These are phyloP conservation scores for Medicago arabica DNA, from an alignment of 306 rosid species.

Conservation along the genomic window DNA sequence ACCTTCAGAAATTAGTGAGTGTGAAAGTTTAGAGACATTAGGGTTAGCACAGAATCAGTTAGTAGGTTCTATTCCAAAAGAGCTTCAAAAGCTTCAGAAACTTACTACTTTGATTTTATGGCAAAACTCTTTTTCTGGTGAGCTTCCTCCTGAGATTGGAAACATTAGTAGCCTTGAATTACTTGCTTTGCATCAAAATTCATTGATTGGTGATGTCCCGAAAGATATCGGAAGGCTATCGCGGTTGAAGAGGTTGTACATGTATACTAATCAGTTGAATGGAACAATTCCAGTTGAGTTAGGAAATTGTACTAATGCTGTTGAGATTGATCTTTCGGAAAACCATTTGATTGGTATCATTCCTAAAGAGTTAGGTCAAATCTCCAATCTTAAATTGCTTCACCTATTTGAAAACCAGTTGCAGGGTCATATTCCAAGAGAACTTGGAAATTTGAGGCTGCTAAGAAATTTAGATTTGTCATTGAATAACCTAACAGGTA, in stretches of 20 bases:
- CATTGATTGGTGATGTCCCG: slow-evolving; percentile 57
- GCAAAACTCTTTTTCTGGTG: slow-evolving; percentile 70
- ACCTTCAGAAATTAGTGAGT: slow-evolving; percentile 61
- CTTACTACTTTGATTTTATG: slow-evolving; percentile 69
- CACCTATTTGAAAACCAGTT: slow-evolving; percentile 75
- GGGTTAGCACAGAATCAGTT: slow-evolving; percentile 76
- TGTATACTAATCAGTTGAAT: slow-evolving; percentile 75
- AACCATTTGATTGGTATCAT: slow-evolving; percentile 64
- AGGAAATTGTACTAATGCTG: slow-evolving; percentile 69
- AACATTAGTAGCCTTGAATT: slow-evolving; percentile 61
- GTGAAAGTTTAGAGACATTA: slow-evolving; percentile 64
- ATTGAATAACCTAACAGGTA: slow-evolving; percentile 69
- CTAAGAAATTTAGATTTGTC: slow-evolving; percentile 64
- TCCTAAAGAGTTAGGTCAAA: slow-evolving; percentile 64
- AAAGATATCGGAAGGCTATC: slow-evolving; percentile 64
- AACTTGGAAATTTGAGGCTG: slow-evolving; percentile 60
- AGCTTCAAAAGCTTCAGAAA: slow-evolving; percentile 66
- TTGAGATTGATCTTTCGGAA: slow-evolving; percentile 77
- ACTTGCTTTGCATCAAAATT: slow-evolving; percentile 72
- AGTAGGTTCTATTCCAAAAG: slow-evolving; percentile 68
- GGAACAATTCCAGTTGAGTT: slow-evolving; percentile 71
- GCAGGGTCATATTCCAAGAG: slow-evolving; percentile 65
- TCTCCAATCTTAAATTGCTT: slow-evolving; percentile 64
- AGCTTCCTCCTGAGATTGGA: slow-evolving; percentile 74
- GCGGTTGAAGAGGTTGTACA: slow-evolving; percentile 56